Percentiles rank a stretch among this genome's conserved stretches.
Conservation (phyloP, 164 flowering plant species). For the Buxus sempervirens region DNA sequence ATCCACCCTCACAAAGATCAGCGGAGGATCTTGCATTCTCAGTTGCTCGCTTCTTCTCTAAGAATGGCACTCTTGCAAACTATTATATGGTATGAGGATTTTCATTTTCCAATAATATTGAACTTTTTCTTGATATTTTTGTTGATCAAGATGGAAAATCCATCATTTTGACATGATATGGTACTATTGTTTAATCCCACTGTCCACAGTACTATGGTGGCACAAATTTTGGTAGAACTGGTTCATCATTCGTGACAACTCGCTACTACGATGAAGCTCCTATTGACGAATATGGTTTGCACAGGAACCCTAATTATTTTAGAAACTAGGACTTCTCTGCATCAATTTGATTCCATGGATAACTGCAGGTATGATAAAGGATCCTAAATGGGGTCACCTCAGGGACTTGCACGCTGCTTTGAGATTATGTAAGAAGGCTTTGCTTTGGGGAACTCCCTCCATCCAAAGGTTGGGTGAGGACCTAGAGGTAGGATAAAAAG, state of each 20-base stretch:
- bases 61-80: conserved; percentile 67
- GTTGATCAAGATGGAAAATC: too few relatives aligned
- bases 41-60: conserved; percentile 82
- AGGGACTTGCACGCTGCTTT: conserved; percentile 78
- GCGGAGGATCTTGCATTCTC: conserved; percentile 84
- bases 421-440: conserved; percentile 61
- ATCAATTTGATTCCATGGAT: neutral
- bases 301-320: neutral
- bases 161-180: too few relatives aligned
- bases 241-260: conserved; percentile 57
- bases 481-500: conserved; percentile 42
- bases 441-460: conserved; percentile 49
- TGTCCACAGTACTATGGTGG: conserved; percentile 69
- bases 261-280: conserved; percentile 91
- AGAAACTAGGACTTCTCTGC: neutral
- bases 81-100: conserved; percentile 74
- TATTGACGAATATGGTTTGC: conserved; percentile 70
- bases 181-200: neutral
- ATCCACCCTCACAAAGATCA: conserved; percentile 84
- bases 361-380: conserved; percentile 54
- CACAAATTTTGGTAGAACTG: conserved; percentile 70
- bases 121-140: too few relatives aligned
- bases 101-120: too few relatives aligned
- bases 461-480: conserved; percentile 24
- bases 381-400: conserved; percentile 85